A percentile compares a stretch with the other conserved stretches of the same genome.
These are phyloP conservation scores for Cordia subcordata DNA, from an alignment of 257 asterid species.

Conservation along the genomic window DNA sequence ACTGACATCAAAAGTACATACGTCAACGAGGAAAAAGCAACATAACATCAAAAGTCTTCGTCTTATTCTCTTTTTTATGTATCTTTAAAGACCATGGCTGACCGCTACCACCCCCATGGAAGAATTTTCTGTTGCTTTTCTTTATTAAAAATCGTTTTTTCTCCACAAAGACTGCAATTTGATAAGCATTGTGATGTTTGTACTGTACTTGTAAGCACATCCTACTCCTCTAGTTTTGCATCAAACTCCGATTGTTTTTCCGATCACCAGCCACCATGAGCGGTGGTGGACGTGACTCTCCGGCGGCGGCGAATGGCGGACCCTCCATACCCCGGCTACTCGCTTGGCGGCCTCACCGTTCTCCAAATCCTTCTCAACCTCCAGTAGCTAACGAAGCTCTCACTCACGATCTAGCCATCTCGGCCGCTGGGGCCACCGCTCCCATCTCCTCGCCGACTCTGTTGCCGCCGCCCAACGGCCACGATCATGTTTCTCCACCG, in stretches of 20 bases:
- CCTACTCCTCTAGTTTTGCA: too few species aligned
- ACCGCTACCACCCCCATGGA: too few species aligned
- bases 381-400: constrained; percentile 21
- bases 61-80: too few species aligned
- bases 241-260: background rate
- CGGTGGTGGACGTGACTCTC: constrained; percentile 58
- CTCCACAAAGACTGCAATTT: too few species aligned
- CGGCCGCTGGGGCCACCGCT: constrained; percentile 58
- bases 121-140: too few species aligned
- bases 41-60: too few species aligned
- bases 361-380: constrained; percentile 11
- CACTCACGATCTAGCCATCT: constrained; percentile 77
- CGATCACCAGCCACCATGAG: constrained; percentile 21
- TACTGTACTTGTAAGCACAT: too few species aligned
- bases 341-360: constrained; percentile 32
- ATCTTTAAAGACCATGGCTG: too few species aligned
- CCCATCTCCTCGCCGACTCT: constrained; percentile 24
- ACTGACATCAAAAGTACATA: too few species aligned
- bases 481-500: constrained; percentile 8
- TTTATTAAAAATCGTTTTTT: too few species aligned
- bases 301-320: constrained; percentile 60
- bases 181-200: too few species aligned
- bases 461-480: constrained; percentile 20
- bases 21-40: too few species aligned
- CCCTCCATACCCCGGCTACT: constrained; percentile 79